Conservation (phyloP, 164 flowering plant species). For the Vitis labrusca region DNA sequence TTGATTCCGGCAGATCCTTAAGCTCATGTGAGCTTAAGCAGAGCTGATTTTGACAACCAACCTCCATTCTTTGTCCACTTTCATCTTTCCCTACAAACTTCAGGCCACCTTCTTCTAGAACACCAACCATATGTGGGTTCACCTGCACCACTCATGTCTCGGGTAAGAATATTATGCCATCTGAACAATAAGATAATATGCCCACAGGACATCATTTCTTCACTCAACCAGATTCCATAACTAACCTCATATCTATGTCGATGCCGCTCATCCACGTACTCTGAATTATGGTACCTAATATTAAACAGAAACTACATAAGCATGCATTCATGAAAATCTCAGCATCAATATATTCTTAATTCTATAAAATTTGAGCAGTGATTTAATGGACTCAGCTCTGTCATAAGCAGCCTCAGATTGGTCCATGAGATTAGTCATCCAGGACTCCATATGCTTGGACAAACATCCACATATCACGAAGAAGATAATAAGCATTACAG, state of each 20-base stretch:
- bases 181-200: background rate
- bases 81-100: slow-evolving; percentile 96
- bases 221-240: slow-evolving; percentile 1
- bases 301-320: background rate
- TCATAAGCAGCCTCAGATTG: background rate
- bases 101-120: slow-evolving; percentile 74
- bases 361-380: background rate
- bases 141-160: slow-evolving; percentile 49
- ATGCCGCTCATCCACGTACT: slow-evolving; percentile 88
- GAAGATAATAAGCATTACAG: no score
- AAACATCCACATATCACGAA: background rate
- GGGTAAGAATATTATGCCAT: slow-evolving; percentile 4
- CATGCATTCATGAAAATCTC: background rate
- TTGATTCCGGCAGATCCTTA: background rate
- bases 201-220: background rate
- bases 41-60: slow-evolving; percentile 14
- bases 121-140: slow-evolving; percentile 68
- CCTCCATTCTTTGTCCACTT: slow-evolving; percentile 93
- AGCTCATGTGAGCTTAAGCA: background rate
- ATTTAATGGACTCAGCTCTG: background rate
- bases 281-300: slow-evolving; percentile 62
- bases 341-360: background rate
- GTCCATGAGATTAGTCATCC: background rate
- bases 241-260: slow-evolving; percentile 95
- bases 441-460: background rate